Conservation (phyloP, 768 basidiomycete species). For the Lactarius pseudohatsudake region DNA sequence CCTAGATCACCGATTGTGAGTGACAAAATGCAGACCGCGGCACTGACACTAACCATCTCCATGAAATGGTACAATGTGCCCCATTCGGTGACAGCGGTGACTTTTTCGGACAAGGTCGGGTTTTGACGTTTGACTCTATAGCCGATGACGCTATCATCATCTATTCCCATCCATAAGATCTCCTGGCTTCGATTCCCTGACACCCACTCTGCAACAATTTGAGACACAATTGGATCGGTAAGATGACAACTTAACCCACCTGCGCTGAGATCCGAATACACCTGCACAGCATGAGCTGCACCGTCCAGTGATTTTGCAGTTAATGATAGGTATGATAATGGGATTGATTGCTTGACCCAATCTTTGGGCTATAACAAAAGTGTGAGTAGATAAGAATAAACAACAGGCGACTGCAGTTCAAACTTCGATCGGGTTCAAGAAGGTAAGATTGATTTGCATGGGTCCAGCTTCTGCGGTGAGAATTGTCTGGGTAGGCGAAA, state of each 20-base stretch:
- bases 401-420: neutral
- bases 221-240: neutral
- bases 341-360: conserved; percentile 40
- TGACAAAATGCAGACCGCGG: too few relatives aligned
- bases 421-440: conserved; percentile 43
- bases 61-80: conserved; percentile 28
- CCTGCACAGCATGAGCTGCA: conserved; percentile 37
- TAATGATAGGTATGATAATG: conserved; percentile 41
- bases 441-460: conserved; percentile 41
- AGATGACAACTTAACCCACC: conserved; percentile 29
- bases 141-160: neutral
- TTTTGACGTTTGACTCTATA: conserved; percentile 18
- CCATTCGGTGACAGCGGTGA: conserved; percentile 25
- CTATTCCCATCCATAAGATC: conserved; percentile 11
- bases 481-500: conserved; percentile 40
- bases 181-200: conserved; percentile 20
- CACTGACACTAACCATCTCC: conserved; percentile 15
- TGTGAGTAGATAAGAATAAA: neutral
- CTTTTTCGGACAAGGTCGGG: conserved; percentile 14
- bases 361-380: conserved; percentile 35
- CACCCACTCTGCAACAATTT: conserved; percentile 29
- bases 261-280: conserved; percentile 43
- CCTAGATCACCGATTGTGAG: conserved; percentile 4
- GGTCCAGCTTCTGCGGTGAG: conserved; percentile 38
- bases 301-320: conserved; percentile 37